Evolutionary conservation across 192 early-diverging fungal genomes (phyloP).

Genomic region (Chytriomyces sp.): DNA sequence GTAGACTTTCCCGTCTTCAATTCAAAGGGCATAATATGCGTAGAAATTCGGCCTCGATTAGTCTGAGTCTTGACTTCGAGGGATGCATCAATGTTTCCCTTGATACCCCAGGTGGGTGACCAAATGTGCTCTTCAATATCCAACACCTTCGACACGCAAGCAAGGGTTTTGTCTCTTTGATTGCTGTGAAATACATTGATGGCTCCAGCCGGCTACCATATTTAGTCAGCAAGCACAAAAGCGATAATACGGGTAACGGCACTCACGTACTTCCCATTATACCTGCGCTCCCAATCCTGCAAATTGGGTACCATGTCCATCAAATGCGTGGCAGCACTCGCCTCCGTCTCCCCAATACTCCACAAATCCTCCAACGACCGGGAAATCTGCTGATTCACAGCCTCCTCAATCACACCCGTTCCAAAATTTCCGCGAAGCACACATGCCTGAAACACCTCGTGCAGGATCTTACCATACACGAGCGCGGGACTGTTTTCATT

Average conservation of each 20-base stretch:
- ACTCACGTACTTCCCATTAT: background rate
- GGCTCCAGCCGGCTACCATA: constrained; percentile 24
- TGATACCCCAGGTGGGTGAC: constrained; percentile 90
- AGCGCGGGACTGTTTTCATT: constrained; percentile 57
- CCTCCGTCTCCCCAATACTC: constrained; percentile 66
- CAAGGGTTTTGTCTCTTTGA: constrained; percentile 29
- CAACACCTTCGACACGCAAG: constrained; percentile 67
- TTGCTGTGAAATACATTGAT: constrained; percentile 13
- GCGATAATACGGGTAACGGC: background rate
- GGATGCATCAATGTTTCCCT: constrained; percentile 85
- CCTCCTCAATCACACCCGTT: background rate
- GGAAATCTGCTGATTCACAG: constrained; percentile 53
- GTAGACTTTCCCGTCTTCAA: constrained; percentile 80
- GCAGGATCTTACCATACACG: constrained; percentile 81
- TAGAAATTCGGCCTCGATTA: background rate
- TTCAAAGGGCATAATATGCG: constrained; percentile 78
- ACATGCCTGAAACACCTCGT: constrained; percentile 75
- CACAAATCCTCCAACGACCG: constrained; percentile 69
- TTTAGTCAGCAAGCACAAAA: background rate
- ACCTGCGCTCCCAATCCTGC: constrained; percentile 33
- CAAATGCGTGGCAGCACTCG: constrained; percentile 49
- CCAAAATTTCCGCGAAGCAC: constrained; percentile 61
- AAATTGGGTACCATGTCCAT: constrained; percentile 51
- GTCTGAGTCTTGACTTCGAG: constrained; percentile 31
- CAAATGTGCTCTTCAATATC: constrained; percentile 92